These are phyloP conservation scores for Pisolithus sp. DNA, from an alignment of 768 basidiomycete genomes.

Conservation along the genomic window DNA sequence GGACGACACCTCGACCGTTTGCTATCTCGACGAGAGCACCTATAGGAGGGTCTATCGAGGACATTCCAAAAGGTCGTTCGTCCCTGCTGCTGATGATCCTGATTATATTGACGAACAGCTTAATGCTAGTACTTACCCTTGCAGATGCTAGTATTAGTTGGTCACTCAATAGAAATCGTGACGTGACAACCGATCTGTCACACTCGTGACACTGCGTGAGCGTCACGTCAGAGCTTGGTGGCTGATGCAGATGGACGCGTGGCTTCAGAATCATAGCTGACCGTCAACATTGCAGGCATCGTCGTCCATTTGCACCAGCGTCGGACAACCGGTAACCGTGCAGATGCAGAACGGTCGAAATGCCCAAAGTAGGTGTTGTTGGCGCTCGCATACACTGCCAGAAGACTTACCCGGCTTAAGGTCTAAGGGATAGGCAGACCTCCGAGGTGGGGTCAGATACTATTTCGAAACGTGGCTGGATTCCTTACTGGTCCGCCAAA, in stretches of 20 bases:
- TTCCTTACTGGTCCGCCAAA: slow-evolving; percentile 83
- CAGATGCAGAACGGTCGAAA: slow-evolving; percentile 28
- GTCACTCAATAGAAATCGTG: no score
- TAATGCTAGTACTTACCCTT: no score
- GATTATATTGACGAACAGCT: no score
- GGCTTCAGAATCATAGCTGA: background rate
- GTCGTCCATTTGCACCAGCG: background rate
- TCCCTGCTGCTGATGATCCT: no score
- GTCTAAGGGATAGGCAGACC: slow-evolving; percentile 11
- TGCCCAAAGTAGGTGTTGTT: slow-evolving; percentile 14
- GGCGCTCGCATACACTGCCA: background rate
- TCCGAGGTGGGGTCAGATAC: slow-evolving; percentile 44
- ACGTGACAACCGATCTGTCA: background rate
- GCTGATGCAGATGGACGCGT: slow-evolving; percentile 2
- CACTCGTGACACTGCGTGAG: background rate
- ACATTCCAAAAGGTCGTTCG: slow-evolving; percentile 20
- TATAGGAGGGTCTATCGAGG: slow-evolving; percentile 40
- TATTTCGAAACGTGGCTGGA: slow-evolving; percentile 46
- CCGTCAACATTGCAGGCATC: background rate
- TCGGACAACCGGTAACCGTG: background rate
- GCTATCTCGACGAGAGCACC: slow-evolving; percentile 76
- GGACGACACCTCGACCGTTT: slow-evolving; percentile 76
- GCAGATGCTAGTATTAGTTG: no score
- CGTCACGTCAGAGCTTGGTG: background rate
- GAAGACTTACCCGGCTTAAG: slow-evolving; percentile 6